Base-by-base conservation (phyloP, 2,329 filamentous ascomycete genomes). In the Rhexocercosporidium sp. region DNA sequence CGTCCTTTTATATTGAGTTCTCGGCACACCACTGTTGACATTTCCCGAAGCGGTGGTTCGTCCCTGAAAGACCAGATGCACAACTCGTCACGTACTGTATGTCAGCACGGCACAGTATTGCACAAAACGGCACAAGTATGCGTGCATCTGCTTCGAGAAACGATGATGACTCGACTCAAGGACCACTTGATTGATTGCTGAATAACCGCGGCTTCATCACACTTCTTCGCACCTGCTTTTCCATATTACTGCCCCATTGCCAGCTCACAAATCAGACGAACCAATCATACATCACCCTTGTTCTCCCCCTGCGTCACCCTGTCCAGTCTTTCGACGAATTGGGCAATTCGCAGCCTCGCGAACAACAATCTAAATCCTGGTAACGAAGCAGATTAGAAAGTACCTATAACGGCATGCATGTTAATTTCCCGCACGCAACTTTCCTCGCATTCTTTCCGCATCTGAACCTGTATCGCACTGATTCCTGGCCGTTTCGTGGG, bases 101-200 rank as follows among this genome's bases (percentile, higher is more conserved):
- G 34, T 62, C 64, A 65, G 56, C 64, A 56, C 64, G 64, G 34
- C 46, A 61, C 47, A 47, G 61, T 60, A 34, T 41, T 61, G 47
- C 54, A 54, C 31, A 54, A 46, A 47, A 22, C 37, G 64, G 53
- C 47, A 54, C 22, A 47, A 27, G 18, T 37, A 34, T 25, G 20
- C 18, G 22, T 41, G 54, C 11, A 41, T 57, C 31, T 27, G 3
- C 54, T 37, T 56, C 53, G 31, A 56, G 53, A 20, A n/a, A 39
- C 18, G n/a, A n/a, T 18, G 34, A 41, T 41, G 34, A 57, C 34
- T 39, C 7, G 53, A 56, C 18, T 34, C 29, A n/a, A 57, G n/a
- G 14, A 18, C 18, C 54, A 37, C 27, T n/a, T 22, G 54, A 57
- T 37, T 22, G 31, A 20, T 39, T 56, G 16, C 51, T 20, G 53